phyloP scores from a whole-genome alignment of 345 rosid genomes.

The Ceriops decandra region DNA sequence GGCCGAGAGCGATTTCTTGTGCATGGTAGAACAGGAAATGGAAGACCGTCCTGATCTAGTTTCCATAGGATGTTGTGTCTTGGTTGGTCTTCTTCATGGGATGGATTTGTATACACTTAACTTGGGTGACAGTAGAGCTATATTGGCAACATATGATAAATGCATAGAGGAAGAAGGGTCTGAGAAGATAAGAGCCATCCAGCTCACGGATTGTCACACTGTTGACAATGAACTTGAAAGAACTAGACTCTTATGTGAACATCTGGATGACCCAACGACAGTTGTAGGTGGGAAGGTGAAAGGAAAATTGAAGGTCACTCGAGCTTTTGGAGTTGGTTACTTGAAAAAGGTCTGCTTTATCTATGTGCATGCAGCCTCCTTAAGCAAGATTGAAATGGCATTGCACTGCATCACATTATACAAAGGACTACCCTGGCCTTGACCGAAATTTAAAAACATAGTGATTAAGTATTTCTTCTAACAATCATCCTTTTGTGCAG shows the following conservation, averaged over 20 bases:
- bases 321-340: conserved; percentile 95
- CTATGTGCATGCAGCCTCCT: background rate
- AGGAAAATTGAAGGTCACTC: conserved; percentile 92
- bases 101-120: conserved; percentile 69
- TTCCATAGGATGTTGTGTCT: conserved; percentile 88
- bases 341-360: conserved; percentile 59
- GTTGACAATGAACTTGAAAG: conserved; percentile 80
- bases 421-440: background rate
- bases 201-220: conserved; percentile 82
- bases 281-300: conserved; percentile 74
- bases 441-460: background rate
- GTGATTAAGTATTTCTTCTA: background rate
- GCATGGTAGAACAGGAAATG: conserved; percentile 98
- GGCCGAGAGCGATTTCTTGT: conserved; percentile 80
- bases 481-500: conserved; percentile 35
- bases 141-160: conserved; percentile 60
- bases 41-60: conserved; percentile 95
- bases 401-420: background rate
- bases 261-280: conserved; percentile 73
- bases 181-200: conserved; percentile 61
- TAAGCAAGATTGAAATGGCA: background rate
- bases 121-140: conserved; percentile 94
- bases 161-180: conserved; percentile 21
- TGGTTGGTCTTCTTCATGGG: conserved; percentile 78
- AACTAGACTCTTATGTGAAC: conserved; percentile 55